Evolutionary conservation across 768 basidiomycete genomes (phyloP), one percentile per base, ranked within the genome.

Genomic region (Naganishia onofrii): DNA sequence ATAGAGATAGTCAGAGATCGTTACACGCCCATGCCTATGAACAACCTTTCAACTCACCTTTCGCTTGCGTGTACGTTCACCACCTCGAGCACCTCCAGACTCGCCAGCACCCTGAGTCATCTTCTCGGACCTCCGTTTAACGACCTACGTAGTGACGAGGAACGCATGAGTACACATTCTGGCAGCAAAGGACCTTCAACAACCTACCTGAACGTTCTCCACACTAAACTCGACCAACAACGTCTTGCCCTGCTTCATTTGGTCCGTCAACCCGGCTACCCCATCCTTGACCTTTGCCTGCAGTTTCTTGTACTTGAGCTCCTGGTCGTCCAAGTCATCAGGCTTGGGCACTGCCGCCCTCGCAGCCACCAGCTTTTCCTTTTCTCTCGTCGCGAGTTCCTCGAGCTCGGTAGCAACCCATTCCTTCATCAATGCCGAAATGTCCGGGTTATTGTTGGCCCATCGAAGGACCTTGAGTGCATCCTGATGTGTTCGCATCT

Each of bases 151-250:
- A 13, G 21, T 48, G 2, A 29, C 53, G 26, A 64, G 34, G 34
- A 56, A 23, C 28, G 34, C 4, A 44, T 56, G 28, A 69, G 42
- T 31, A 17, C 19, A 8, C n/a, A 2, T 42, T 15, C 15, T 2
- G 2, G 15, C 15, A 42, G 15, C 15, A 15, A 42, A 8, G 2
- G 42, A 42, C 42, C 2, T 42, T 8, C 19, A 21, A 10, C 26
- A 10, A 71, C 79, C 68, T 63, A 81, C 92, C 81, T 93, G 90
- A 23, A 91, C 83, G 76, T 97, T 97, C 83, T 97, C 93, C 63
- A 97, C 92, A 48, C 92, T 93, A 81, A 96, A 96, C 82, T 98
- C 94, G n/a, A 93, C 87, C 75, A 95, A 89, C 71, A 96, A 80
- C 5, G 87, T 84, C 73, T 82, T 82, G 19, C 85, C 85, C 66